Conservation (phyloP, 1,284 basidiomycete species). For the Ustilago cynodontis region DNA sequence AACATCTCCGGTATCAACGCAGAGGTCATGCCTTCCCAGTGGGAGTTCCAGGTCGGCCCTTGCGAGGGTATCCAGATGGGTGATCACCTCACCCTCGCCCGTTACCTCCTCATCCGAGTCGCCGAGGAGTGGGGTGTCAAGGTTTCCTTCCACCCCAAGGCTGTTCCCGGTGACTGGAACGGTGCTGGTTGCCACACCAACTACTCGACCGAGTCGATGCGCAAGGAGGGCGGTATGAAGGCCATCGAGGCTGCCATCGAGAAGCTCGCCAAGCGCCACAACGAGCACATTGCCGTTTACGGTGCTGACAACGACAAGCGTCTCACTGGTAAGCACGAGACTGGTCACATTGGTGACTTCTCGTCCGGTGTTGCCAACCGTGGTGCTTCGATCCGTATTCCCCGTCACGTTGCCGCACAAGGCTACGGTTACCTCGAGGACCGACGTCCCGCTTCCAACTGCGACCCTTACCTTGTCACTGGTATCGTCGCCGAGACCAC, state of each 20-base stretch:
- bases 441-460: slow-evolving; percentile 82
- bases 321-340: slow-evolving; percentile 76
- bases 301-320: slow-evolving; percentile 69
- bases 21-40: slow-evolving; percentile 99
- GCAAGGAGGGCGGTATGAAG: slow-evolving; percentile 80
- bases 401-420: slow-evolving; percentile 88
- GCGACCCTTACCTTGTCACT: slow-evolving; percentile 76
- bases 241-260: slow-evolving; percentile 91
- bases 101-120: slow-evolving; percentile 67
- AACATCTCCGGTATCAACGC: slow-evolving; percentile 99
- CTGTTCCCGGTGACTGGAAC: slow-evolving; percentile 98
- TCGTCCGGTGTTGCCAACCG: slow-evolving; percentile 96
- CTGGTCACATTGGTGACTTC: slow-evolving; percentile 92
- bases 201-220: slow-evolving; percentile 66
- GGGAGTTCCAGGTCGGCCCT: slow-evolving; percentile 99
- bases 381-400: slow-evolving; percentile 80
- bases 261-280: slow-evolving; percentile 72
- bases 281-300: slow-evolving; percentile 70
- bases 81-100: slow-evolving; percentile 75
- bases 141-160: slow-evolving; percentile 98
- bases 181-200: slow-evolving; percentile 86
- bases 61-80: slow-evolving; percentile 98
- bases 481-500: slow-evolving; percentile 93
- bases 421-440: slow-evolving; percentile 87
- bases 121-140: slow-evolving; percentile 99